phyloP scores from a whole-genome alignment of 2,329 filamentous ascomycete species.

The Aspergillus sp. region DNA sequence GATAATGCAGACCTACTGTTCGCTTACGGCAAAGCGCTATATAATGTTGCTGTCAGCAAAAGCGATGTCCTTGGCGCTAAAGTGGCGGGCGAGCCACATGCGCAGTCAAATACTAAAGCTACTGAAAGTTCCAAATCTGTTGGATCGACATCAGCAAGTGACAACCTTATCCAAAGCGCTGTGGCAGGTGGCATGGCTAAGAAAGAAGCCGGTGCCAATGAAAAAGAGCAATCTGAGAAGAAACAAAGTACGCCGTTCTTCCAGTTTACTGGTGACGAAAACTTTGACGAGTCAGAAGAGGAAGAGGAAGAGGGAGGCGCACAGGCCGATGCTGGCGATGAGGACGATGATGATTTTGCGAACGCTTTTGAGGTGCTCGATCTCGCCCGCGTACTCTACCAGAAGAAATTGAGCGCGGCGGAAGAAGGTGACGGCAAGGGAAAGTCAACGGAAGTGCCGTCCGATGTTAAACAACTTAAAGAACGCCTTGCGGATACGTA shows the following conservation, averaged over 20 bases:
- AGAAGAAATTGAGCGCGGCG: conserved; percentile 48
- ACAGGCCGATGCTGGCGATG: conserved; percentile 47
- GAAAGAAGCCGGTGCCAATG: conserved; percentile 9
- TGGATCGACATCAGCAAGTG: conserved; percentile 9
- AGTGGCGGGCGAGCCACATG: conserved; percentile 55
- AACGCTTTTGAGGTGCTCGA: conserved; percentile 60
- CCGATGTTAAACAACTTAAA: conserved; percentile 57
- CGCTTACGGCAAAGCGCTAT: conserved; percentile 86
- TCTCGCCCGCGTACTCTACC: conserved; percentile 53
- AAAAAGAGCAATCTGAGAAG: conserved; percentile 7
- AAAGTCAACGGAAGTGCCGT: conserved; percentile 38
- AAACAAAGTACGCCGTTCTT: conserved; percentile 60
- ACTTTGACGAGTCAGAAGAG: conserved; percentile 72
- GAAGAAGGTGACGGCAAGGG: conserved; percentile 43
- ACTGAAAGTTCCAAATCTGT: conserved; percentile 32
- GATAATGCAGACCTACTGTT: conserved; percentile 93
- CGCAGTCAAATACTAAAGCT: conserved; percentile 45
- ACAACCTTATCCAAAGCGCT: conserved; percentile 20
- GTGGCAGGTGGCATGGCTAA: conserved; percentile 17
- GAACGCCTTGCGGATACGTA: conserved; percentile 88
- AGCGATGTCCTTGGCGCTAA: conserved; percentile 88
- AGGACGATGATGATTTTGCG: conserved; percentile 58
- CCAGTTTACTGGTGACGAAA: conserved; percentile 89
- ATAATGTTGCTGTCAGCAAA: conserved; percentile 88
- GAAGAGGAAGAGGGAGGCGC: conserved; percentile 42